Evolutionary conservation across 768 basidiomycete species (phyloP).

Genomic region (Pulveroboletus sp.): DNA sequence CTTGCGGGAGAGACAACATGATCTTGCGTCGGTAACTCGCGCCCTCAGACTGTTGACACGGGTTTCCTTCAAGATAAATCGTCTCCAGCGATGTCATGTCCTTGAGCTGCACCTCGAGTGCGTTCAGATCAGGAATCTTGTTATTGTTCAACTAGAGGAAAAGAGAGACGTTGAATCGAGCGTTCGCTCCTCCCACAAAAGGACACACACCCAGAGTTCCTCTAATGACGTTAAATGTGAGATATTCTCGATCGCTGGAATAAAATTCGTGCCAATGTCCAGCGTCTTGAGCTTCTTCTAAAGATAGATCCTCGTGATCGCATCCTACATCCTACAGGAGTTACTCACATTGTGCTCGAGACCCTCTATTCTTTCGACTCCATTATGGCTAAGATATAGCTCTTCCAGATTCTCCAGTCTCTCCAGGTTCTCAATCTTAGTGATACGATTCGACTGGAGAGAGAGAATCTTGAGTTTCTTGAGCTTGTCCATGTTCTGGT

Average conservation of each 20-base stretch:
- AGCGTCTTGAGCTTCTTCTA: constrained; percentile 73
- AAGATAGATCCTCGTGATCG: background rate
- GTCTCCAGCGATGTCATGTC: constrained; percentile 67
- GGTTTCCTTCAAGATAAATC: constrained; percentile 93
- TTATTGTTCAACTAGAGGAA: constrained; percentile 79
- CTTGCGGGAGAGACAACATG: constrained; percentile 79
- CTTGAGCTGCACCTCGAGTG: constrained; percentile 63
- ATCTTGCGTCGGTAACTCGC: constrained; percentile 83
- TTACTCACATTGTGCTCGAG: constrained; percentile 72
- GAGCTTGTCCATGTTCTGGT: constrained; percentile 65
- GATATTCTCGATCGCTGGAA: constrained; percentile 74
- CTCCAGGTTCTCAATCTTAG: constrained; percentile 79
- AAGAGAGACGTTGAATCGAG: background rate
- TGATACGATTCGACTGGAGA: constrained; percentile 91
- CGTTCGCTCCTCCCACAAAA: background rate
- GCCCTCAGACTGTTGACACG: constrained; percentile 77
- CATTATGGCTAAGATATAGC: constrained; percentile 93
- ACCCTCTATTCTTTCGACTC: constrained; percentile 77
- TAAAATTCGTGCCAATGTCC: constrained; percentile 83
- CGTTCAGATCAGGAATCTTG: constrained; percentile 63
- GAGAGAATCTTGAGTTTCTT: constrained; percentile 80
- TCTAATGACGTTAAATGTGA: constrained; percentile 74
- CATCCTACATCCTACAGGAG: background rate
- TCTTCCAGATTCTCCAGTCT: constrained; percentile 72
- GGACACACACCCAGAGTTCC: constrained; percentile 80